Conservation (phyloP, 495 filamentous ascomycete genomes). For the Acidiella bohemica region DNA sequence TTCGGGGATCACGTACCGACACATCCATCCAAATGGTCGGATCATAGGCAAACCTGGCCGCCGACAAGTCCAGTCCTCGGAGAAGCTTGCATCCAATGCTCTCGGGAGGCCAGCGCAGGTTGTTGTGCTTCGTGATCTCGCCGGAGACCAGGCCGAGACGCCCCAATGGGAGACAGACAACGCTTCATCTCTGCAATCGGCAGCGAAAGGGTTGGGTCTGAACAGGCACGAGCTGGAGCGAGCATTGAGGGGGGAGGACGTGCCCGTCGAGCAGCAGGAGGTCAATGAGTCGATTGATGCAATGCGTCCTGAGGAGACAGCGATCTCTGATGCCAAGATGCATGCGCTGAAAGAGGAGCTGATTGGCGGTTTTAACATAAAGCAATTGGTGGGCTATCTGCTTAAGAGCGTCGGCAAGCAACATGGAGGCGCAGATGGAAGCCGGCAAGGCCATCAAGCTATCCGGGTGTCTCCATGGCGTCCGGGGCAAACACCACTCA, state of each 20-base stretch:
- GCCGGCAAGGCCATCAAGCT: not conserved
- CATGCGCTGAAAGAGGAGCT: slow-evolving; percentile 1
- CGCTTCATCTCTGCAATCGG: no score
- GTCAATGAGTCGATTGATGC: slow-evolving; percentile 15
- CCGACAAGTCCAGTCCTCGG: slow-evolving; percentile 9
- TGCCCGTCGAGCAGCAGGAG: slow-evolving; percentile 5
- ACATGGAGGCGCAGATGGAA: not conserved
- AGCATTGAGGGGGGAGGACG: not conserved
- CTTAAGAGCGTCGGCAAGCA: not conserved
- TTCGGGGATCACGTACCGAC: no score
- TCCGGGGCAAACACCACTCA: slow-evolving; percentile 7
- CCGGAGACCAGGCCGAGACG: not conserved
- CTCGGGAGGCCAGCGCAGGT: slow-evolving; percentile 18
- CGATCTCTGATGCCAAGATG: slow-evolving; percentile 5
- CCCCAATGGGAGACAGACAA: not conserved
- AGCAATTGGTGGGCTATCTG: slow-evolving; percentile 9
- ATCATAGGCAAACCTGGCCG: slow-evolving; percentile 16
- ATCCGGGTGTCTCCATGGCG: slow-evolving; percentile 6
- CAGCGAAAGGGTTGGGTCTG: not conserved
- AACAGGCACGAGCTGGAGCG: no score
- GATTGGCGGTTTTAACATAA: slow-evolving; percentile 5
- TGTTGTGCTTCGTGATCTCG: slow-evolving; percentile 15
- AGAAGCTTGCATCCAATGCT: slow-evolving; percentile 6
- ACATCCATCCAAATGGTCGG: slow-evolving; percentile 11
- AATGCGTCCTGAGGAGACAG: slow-evolving; percentile 7